Conservation (phyloP, 2,329 filamentous ascomycete species). For the Ploettnerulaceae sp. region DNA sequence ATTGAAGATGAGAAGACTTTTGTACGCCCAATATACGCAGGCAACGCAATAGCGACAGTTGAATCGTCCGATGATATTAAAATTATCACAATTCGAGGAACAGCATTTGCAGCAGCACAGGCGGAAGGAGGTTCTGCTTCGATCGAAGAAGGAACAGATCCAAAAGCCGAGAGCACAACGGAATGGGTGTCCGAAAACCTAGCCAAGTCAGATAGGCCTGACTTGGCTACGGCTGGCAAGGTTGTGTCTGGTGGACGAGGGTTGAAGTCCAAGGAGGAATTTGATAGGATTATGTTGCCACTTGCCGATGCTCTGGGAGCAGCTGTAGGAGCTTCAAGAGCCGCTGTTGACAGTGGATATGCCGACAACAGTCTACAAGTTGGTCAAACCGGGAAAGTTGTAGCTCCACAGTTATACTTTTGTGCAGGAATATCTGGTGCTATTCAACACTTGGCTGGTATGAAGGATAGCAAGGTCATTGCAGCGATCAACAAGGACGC, state of each 20-base stretch:
- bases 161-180: conserved; percentile 65
- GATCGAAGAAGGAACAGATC: conserved; percentile 77
- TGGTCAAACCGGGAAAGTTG: conserved; percentile 97
- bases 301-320: conserved; percentile 89
- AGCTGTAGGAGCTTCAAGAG: conserved; percentile 91
- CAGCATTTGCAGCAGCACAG: conserved; percentile 76
- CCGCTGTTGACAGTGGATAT: conserved; percentile 94
- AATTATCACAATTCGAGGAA: conserved; percentile 87
- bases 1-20: conserved; percentile 93
- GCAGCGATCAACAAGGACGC: conserved; percentile 97
- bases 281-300: conserved; percentile 86
- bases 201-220: conserved; percentile 87
- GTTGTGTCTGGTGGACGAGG: conserved; percentile 94
- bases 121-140: conserved; percentile 67
- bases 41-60: conserved; percentile 94
- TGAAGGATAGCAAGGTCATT: conserved; percentile 99
- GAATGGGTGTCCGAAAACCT: conserved; percentile 96
- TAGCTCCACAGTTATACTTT: conserved; percentile 91
- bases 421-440: conserved; percentile 95
- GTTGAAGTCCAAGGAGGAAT: conserved; percentile 96
- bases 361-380: conserved; percentile 98
- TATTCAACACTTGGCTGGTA: conserved; percentile 96
- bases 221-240: conserved; percentile 80
- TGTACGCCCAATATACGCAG: conserved; percentile 93
- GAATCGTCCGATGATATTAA: conserved; percentile 84